phyloP scores from a whole-genome alignment of 441 rosid species.

The Mallotus japonicus region DNA sequence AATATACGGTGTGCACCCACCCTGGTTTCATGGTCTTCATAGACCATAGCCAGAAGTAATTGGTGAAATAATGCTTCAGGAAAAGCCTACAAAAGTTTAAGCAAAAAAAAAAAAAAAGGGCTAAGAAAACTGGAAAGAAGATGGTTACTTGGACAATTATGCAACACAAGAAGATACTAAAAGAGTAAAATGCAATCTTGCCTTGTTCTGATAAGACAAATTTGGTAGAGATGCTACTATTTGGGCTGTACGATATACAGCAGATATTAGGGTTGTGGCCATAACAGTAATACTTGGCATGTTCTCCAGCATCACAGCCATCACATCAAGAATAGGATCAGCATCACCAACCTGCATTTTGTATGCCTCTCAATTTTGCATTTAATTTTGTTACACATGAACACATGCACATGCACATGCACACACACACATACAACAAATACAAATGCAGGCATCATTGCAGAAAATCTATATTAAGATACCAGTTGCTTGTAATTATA shows the following conservation, averaged over 20 bases:
- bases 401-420: background rate
- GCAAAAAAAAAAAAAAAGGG: background rate
- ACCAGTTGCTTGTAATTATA: background rate
- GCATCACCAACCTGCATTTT: slow-evolving; percentile 82
- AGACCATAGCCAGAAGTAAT: slow-evolving; percentile 81
- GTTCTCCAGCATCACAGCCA: slow-evolving; percentile 91
- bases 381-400: background rate
- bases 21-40: slow-evolving; percentile 74
- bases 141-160: background rate
- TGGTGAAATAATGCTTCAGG: slow-evolving; percentile 87
- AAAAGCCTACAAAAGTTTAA: slow-evolving; percentile 54
- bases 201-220: slow-evolving; percentile 77
- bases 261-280: slow-evolving; percentile 65
- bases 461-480: background rate
- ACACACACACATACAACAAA: background rate
- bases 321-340: slow-evolving; percentile 78
- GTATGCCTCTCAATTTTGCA: slow-evolving; percentile 26
- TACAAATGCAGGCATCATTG: background rate
- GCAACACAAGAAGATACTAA: background rate
- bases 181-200: slow-evolving; percentile 25
- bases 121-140: background rate
- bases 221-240: slow-evolving; percentile 74
- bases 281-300: slow-evolving; percentile 67
- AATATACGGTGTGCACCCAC: slow-evolving; percentile 81
- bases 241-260: slow-evolving; percentile 79